phyloP scores from a whole-genome alignment of 2,329 filamentous ascomycete genomes.

The Hymenoscyphus linearis region DNA sequence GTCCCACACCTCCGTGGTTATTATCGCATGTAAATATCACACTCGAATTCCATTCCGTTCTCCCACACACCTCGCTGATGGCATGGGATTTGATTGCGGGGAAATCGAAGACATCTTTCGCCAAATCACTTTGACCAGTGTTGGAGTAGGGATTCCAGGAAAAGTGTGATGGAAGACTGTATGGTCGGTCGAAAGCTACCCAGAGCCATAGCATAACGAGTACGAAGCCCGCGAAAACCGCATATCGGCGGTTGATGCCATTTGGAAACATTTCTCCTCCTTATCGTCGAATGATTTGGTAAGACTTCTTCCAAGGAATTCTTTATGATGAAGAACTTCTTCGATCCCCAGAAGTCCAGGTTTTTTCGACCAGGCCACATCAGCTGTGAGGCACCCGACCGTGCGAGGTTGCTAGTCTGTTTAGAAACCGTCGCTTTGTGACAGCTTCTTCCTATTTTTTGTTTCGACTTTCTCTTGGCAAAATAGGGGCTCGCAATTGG shows the following conservation, averaged over 20 bases:
- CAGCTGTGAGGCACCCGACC: neutral
- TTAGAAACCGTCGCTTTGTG: neutral
- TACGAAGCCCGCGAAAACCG: neutral
- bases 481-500: neutral
- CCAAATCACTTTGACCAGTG: neutral
- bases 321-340: neutral
- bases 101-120: slow-evolving; percentile 33
- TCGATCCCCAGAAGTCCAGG: neutral
- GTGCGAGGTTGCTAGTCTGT: slow-evolving; percentile 2
- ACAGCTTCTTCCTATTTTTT: neutral
- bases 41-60: slow-evolving; percentile 32
- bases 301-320: neutral
- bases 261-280: neutral
- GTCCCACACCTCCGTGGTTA: slow-evolving; percentile 36
- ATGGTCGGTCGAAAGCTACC: slow-evolving; percentile 9
- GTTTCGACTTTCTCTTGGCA: neutral
- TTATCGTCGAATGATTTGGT: neutral
- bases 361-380: neutral
- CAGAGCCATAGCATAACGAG: slow-evolving; percentile 8
- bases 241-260: slow-evolving; percentile 4
- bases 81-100: slow-evolving; percentile 34
- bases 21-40: slow-evolving; percentile 38
- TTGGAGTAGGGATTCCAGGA: slow-evolving; percentile 4
- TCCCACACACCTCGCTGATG: slow-evolving; percentile 32
- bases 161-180: neutral